Evolutionary conservation across 2,329 filamentous ascomycete species (phyloP).

Genomic region (Neurospora sp.): DNA sequence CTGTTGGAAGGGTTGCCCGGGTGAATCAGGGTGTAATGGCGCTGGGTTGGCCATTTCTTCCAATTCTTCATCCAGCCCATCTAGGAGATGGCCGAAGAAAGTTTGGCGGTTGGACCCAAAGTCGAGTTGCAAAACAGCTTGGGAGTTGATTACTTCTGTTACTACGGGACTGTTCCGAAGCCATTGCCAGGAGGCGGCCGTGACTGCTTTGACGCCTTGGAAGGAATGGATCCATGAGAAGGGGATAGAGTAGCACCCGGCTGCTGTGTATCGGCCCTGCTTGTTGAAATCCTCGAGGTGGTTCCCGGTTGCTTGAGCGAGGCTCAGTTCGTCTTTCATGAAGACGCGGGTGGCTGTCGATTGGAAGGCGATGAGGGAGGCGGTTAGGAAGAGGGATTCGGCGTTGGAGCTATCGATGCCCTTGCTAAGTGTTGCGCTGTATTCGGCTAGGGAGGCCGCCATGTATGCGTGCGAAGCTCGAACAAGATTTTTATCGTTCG

Average conservation of each 20-base stretch:
- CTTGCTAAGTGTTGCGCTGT: slow-evolving; percentile 43
- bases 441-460: slow-evolving; percentile 51
- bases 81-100: slow-evolving; percentile 52
- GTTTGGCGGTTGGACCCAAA: slow-evolving; percentile 41
- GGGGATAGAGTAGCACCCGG: slow-evolving; percentile 43
- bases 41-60: slow-evolving; percentile 19
- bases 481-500: slow-evolving; percentile 49
- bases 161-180: slow-evolving; percentile 47
- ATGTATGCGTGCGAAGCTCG: slow-evolving; percentile 56
- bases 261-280: slow-evolving; percentile 6
- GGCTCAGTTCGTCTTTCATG: slow-evolving; percentile 39
- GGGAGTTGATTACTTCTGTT: slow-evolving; percentile 52
- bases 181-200: slow-evolving; percentile 55
- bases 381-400: slow-evolving; percentile 52
- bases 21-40: neutral
- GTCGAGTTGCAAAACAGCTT: slow-evolving; percentile 51
- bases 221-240: slow-evolving; percentile 58
- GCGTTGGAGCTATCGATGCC: slow-evolving; percentile 51
- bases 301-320: slow-evolving; percentile 24
- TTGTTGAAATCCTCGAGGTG: slow-evolving; percentile 19
- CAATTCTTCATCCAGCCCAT: slow-evolving; percentile 47
- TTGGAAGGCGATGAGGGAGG: slow-evolving; percentile 57
- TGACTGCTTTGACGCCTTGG: slow-evolving; percentile 56
- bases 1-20: slow-evolving; percentile 1
- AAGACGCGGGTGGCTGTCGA: slow-evolving; percentile 54